Conservation (phyloP, 2,329 filamentous ascomycete species). For the Talaromyces sp. region DNA sequence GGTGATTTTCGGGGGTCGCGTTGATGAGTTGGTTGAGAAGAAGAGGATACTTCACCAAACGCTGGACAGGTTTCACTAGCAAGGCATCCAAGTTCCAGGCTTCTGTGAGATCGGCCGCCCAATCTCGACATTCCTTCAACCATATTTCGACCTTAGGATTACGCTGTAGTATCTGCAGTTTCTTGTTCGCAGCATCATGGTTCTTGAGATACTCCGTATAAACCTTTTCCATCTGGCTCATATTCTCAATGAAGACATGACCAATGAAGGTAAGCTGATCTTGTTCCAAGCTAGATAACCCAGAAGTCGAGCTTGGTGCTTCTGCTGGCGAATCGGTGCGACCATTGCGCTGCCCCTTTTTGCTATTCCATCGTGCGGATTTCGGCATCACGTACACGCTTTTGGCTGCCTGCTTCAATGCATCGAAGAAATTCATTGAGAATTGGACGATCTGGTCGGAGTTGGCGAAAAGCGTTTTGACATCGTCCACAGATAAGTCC, state of each 20-base stretch:
- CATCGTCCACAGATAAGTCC: slow-evolving; percentile 75
- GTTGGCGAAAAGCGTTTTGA: slow-evolving; percentile 89
- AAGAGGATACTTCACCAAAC: slow-evolving; percentile 89
- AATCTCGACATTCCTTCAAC: slow-evolving; percentile 89
- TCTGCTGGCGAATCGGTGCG: slow-evolving; percentile 29
- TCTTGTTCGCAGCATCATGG: slow-evolving; percentile 61
- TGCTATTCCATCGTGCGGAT: slow-evolving; percentile 52
- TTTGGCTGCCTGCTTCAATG: slow-evolving; percentile 76
- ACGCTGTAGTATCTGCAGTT: slow-evolving; percentile 49
- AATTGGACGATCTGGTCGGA: slow-evolving; percentile 87
- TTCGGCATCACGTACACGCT: slow-evolving; percentile 70
- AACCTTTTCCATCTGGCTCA: slow-evolving; percentile 60
- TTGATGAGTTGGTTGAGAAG: slow-evolving; percentile 76
- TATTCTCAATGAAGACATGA: slow-evolving; percentile 55
- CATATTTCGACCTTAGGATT: slow-evolving; percentile 68
- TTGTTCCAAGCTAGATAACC: slow-evolving; percentile 51
- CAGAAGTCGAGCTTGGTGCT: slow-evolving; percentile 28
- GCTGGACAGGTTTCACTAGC: slow-evolving; percentile 95
- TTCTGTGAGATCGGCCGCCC: slow-evolving; percentile 84
- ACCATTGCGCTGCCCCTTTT: slow-evolving; percentile 47
- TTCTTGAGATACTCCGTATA: slow-evolving; percentile 65
- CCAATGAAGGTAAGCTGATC: slow-evolving; percentile 60
- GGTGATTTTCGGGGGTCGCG: slow-evolving; percentile 76
- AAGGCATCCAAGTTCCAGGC: slow-evolving; percentile 95
- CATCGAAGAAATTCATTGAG: slow-evolving; percentile 72